Percentiles rank a stretch among this genome's conserved stretches.
Evolutionary conservation across 106 monocot species (phyloP).

Genomic region (Posidonia australis): DNA sequence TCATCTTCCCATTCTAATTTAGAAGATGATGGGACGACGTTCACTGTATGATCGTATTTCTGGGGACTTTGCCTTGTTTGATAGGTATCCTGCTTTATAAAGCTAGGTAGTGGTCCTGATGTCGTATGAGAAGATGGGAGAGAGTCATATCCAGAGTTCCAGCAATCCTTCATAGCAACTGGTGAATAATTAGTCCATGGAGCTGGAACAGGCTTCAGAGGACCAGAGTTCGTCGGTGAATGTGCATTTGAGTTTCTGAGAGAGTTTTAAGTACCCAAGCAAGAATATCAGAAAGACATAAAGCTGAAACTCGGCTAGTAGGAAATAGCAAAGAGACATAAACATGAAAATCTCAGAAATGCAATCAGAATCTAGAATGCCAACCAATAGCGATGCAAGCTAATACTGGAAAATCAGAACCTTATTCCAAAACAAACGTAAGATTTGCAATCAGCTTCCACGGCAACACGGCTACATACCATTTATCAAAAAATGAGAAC

Average conservation of each 20-base stretch:
- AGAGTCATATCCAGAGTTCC: neutral
- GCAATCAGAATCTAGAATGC: no score
- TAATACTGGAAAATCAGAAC: no score
- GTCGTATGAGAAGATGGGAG: neutral
- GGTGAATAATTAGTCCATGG: neutral
- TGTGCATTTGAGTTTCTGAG: neutral
- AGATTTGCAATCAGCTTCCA: no score
- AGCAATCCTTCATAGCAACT: neutral
- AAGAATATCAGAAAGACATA: neutral
- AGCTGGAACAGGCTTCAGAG: neutral
- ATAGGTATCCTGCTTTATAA: neutral
- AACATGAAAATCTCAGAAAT: no score
- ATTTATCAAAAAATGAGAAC: no score
- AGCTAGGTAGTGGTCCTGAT: neutral
- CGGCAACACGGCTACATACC: no score
- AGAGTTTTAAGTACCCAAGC: neutral
- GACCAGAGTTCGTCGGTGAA: neutral
- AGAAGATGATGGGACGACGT: neutral
- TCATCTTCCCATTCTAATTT: neutral
- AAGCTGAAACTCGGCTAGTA: neutral
- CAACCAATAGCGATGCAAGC: no score
- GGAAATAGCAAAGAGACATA: neutral
- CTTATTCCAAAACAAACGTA: no score
- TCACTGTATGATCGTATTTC: neutral
- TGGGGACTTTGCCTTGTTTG: neutral